Percentiles rank a stretch among this genome's conserved stretches.
These are phyloP conservation scores for Lepidopterella palustris DNA, from an alignment of 495 filamentous ascomycete genomes.

Conservation along the genomic window DNA sequence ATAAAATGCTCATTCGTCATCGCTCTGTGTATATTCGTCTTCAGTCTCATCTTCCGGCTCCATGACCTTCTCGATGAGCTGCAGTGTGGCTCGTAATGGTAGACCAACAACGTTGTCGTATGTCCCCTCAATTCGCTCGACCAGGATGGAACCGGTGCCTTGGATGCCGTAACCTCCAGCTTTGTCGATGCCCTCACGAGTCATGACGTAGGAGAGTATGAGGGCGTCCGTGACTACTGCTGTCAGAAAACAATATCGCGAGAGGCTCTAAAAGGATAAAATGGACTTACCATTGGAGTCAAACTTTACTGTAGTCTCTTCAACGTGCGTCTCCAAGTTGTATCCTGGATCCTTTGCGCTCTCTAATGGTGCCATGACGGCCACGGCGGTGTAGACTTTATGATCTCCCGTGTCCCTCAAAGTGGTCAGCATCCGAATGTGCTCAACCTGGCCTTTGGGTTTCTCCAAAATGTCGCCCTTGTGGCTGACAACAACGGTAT, in stretches of 20 bases:
- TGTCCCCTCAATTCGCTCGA: slow-evolving; percentile 81
- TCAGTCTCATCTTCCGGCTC: slow-evolving; percentile 47
- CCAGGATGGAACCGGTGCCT: slow-evolving; percentile 73
- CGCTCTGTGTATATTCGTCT: slow-evolving; percentile 14
- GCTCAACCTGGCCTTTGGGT: slow-evolving; percentile 69
- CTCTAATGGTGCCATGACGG: slow-evolving; percentile 68
- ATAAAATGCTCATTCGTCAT: slow-evolving; percentile 14
- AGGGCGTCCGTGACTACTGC: slow-evolving; percentile 64
- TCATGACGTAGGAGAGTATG: slow-evolving; percentile 79
- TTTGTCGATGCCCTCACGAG: slow-evolving; percentile 91
- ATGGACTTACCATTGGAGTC: slow-evolving; percentile 43
- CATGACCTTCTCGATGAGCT: slow-evolving; percentile 73
- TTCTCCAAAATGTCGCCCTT: slow-evolving; percentile 80
- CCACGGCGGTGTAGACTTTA: slow-evolving; percentile 77
- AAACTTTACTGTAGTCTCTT: slow-evolving; percentile 84
- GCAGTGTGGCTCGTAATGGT: slow-evolving; percentile 72
- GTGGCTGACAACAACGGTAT: slow-evolving; percentile 81
- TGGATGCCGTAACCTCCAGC: slow-evolving; percentile 94
- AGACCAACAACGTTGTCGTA: slow-evolving; percentile 96
- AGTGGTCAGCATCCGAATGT: slow-evolving; percentile 71
- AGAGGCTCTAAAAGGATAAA: background rate
- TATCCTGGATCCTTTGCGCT: slow-evolving; percentile 78
- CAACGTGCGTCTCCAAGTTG: slow-evolving; percentile 67
- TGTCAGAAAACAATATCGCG: background rate
- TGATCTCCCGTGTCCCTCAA: slow-evolving; percentile 68